A percentile compares a stretch with the other conserved stretches of the same genome.
Evolutionary conservation across 805 yeast genomes (phyloP).

Genomic region (Candida yuanshanica): DNA sequence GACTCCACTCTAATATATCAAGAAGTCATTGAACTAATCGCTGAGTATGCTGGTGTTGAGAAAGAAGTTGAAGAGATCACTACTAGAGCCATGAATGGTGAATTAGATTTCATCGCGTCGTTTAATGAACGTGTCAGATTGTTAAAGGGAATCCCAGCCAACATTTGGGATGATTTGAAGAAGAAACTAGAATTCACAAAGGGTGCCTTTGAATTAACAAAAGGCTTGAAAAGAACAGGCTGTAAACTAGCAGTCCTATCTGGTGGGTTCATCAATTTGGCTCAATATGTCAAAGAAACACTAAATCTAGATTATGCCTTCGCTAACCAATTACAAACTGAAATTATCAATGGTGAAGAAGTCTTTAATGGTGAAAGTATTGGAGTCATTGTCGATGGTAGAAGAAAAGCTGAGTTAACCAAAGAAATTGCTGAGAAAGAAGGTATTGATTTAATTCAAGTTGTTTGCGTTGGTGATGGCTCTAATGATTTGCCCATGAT

Average conservation of each 20-base stretch:
- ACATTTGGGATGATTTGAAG: conserved; percentile 76
- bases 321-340: conserved; percentile 64
- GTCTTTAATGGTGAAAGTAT: conserved; percentile 66
- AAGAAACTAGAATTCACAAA: conserved; percentile 67
- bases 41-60: conserved; percentile 90
- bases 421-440: conserved; percentile 53
- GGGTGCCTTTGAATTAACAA: conserved; percentile 74
- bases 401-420: conserved; percentile 70
- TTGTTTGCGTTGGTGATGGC: conserved; percentile 93
- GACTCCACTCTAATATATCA: conserved; percentile 94
- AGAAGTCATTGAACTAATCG: conserved; percentile 94
- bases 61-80: conserved; percentile 84
- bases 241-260: conserved; percentile 79
- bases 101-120: conserved; percentile 83
- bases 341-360: conserved; percentile 34
- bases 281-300: conserved; percentile 60
- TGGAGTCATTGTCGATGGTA: conserved; percentile 86
- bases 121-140: conserved; percentile 67
- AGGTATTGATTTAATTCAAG: conserved; percentile 41
- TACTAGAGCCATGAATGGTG: conserved; percentile 94
- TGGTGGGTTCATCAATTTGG: conserved; percentile 93
- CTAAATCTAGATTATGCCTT: conserved; percentile 80
- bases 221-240: conserved; percentile 54
- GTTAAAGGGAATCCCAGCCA: conserved; percentile 75
- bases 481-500: conserved; percentile 94